Base-by-base conservation (phyloP, 164 flowering plant genomes). In the Paratinospora sagittata region DNA sequence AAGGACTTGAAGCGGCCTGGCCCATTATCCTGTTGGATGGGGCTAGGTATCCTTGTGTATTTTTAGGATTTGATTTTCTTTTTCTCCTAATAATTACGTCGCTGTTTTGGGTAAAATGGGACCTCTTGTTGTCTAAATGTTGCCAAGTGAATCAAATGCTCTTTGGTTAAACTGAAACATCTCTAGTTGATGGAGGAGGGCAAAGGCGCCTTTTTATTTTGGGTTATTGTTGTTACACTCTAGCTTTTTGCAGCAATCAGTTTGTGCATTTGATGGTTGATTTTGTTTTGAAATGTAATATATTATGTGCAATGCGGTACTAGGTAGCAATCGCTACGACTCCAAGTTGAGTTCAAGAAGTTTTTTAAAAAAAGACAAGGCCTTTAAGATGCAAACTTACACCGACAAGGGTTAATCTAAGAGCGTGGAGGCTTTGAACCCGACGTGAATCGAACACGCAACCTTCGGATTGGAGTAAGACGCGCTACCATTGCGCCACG, bases 401-500 rank as follows among this genome's bases (percentile, higher is more conserved):
- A 36, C 6, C 39, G 39, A 36, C 6, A 36, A 36, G 8, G 39
- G 8, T 3, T 36, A 14, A 49, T 3, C 13, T 0, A 49, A 6
- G 5, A 49, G 16, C 13, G n/a, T 0, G 55, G n/a, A n/a, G 58
- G 23, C 5, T 6, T 27, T 81, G 93, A 90, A 91, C 95, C 92
- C 82, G 88, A 89, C 90, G 92, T 90, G n/a, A n/a, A n/a, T n/a
- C n/a, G n/a, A n/a, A n/a, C n/a, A n/a, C n/a, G n/a, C n/a, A n/a
- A n/a, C n/a, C n/a, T n/a, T n/a, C n/a, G n/a, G n/a, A n/a, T n/a
- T 88, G 90, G 90, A 89, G 97, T 88, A 93, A 88, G 91, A 90
- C 92, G 90, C 90, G 88, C 97, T 89, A 91, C 94, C 97, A 91
- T 90, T 93, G 92, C 96, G 90, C 94, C 98, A 90, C 88, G 85